Evolutionary conservation across 1,139 yeast genomes (phyloP).

Genomic region (Suhomyces terraborum): DNA sequence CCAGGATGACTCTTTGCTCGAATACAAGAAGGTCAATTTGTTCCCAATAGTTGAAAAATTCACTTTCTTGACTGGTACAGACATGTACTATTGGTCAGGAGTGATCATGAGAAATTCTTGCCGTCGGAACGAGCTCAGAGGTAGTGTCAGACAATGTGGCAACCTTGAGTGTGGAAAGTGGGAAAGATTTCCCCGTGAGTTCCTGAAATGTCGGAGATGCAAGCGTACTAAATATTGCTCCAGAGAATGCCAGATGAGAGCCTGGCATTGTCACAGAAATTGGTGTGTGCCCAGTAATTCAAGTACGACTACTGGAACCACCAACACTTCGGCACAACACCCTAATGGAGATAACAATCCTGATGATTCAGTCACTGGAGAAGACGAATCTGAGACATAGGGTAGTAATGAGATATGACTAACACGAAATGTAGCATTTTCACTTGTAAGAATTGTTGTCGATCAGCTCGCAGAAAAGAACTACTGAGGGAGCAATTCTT

Average conservation of each 20-base stretch:
- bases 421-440: conserved; percentile 1
- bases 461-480: no score
- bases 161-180: conserved; percentile 92
- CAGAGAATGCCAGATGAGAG: conserved; percentile 84
- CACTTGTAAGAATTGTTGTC: no score
- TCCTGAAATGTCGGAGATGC: conserved; percentile 93
- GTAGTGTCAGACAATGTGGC: conserved; percentile 95
- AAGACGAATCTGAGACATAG: conserved; percentile 13
- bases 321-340: conserved; percentile 15
- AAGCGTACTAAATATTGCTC: conserved; percentile 94
- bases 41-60: conserved; percentile 92
- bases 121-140: conserved; percentile 79
- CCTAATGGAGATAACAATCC: conserved; percentile 10
- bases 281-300: conserved; percentile 75
- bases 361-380: conserved; percentile 14
- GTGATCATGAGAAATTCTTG: conserved; percentile 95
- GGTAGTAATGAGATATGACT: conserved; percentile 8
- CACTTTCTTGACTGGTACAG: conserved; percentile 72
- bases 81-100: conserved; percentile 95
- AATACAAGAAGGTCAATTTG: conserved; percentile 62
- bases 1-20: conserved; percentile 51
- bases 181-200: conserved; percentile 89
- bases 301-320: conserved; percentile 22
- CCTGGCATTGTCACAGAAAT: conserved; percentile 91
- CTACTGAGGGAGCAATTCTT: no score